A percentile compares a stretch with the other conserved stretches of the same genome.
phyloP scores from a whole-genome alignment of 2,329 filamentous ascomycete species.

The Plectosphaerella plurivora region DNA sequence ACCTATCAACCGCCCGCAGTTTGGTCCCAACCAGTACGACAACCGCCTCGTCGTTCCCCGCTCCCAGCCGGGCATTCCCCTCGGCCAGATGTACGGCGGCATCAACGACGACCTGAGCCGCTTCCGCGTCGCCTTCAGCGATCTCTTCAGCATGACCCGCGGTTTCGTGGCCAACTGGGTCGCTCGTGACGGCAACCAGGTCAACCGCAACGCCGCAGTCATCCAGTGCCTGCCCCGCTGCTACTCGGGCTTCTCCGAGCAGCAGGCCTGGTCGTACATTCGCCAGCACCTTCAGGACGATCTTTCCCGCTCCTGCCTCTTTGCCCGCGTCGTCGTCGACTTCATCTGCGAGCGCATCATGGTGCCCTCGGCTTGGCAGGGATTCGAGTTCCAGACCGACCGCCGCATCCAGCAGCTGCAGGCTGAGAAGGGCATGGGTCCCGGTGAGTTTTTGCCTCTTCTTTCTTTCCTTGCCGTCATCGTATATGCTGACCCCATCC shows the following conservation, averaged over 20 bases:
- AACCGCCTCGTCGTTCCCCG: not conserved
- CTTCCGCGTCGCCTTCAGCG: slow-evolving; percentile 6
- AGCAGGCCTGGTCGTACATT: slow-evolving; percentile 34
- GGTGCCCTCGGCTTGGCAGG: slow-evolving; percentile 33
- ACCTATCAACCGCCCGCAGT: not conserved
- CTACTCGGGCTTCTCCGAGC: slow-evolving; percentile 21
- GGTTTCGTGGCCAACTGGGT: slow-evolving; percentile 6
- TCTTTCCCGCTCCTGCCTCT: slow-evolving; percentile 35
- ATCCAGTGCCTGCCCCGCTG: slow-evolving; percentile 10
- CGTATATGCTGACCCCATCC: not conserved
- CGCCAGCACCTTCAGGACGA: slow-evolving; percentile 33
- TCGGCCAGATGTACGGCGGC: slow-evolving; percentile 3
- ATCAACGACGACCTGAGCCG: slow-evolving; percentile 1
- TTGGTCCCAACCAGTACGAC: not conserved
- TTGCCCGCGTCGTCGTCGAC: slow-evolving; percentile 36
- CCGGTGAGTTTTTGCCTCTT: slow-evolving; percentile 19
- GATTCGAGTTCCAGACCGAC: slow-evolving; percentile 28
- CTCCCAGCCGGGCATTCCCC: slow-evolving; percentile 1
- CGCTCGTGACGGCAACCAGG: not conserved
- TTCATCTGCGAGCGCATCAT: slow-evolving; percentile 37
- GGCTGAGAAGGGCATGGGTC: slow-evolving; percentile 27
- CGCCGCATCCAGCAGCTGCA: slow-evolving; percentile 29
- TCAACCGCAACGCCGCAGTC: slow-evolving; percentile 4
- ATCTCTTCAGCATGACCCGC: slow-evolving; percentile 11
- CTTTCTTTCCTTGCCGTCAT: not conserved